Conservation (phyloP, 345 rosid species). For the Turnera subulata region DNA sequence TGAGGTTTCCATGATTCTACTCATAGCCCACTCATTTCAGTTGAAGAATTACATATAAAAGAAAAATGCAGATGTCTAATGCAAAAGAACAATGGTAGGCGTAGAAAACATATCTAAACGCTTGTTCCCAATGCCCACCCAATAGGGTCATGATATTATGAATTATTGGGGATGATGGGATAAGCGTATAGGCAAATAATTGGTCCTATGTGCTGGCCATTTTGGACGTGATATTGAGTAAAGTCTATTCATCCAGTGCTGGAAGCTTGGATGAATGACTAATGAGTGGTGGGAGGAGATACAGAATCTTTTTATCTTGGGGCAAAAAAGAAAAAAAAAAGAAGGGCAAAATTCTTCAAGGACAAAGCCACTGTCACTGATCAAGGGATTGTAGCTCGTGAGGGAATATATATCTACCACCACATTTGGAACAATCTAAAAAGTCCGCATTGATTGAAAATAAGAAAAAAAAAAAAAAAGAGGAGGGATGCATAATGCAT, state of each 20-base stretch:
- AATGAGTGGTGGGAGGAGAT: slow-evolving; percentile 3
- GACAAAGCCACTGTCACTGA: neutral
- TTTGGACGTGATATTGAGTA: slow-evolving; percentile 7
- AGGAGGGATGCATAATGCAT: no score
- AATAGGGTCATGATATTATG: neutral
- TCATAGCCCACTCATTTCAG: neutral
- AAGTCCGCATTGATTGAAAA: no score
- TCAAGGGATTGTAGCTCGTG: no score
- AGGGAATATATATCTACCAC: no score
- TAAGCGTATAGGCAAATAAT: slow-evolving; percentile 10
- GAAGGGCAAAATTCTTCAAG: neutral
- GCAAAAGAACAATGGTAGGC: neutral
- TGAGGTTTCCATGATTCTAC: neutral
- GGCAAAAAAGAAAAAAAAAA: no score
- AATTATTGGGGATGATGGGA: slow-evolving; percentile 20
- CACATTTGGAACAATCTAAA: no score
- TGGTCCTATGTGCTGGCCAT: slow-evolving; percentile 8
- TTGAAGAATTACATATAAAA: neutral
- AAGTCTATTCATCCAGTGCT: neutral
- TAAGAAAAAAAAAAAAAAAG: neutral
- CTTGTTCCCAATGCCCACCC: neutral
- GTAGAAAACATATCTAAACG: neutral
- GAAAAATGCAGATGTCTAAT: neutral
- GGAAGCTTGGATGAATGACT: neutral
- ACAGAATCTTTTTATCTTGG: neutral